A percentile compares a stretch with the other conserved stretches of the same genome.
Conservation (phyloP, 306 rosid species). For the Pterocarpus santalinus region DNA sequence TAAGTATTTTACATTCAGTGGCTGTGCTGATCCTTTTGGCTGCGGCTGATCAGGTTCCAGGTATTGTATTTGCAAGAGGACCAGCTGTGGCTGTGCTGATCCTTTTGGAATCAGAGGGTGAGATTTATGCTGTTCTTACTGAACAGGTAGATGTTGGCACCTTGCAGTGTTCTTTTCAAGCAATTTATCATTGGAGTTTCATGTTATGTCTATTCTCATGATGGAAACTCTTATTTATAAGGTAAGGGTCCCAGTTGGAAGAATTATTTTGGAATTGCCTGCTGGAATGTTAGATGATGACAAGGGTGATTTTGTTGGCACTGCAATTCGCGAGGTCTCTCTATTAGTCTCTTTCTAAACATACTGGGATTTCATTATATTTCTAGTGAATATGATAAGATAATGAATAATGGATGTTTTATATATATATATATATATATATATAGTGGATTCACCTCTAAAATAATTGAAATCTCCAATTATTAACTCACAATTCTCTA, state of each 20-base stretch:
- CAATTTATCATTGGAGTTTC: neutral
- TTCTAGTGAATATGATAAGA: too few relatives aligned
- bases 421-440: too few relatives aligned
- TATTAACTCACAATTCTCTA: too few relatives aligned
- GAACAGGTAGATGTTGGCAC: conserved; percentile 70
- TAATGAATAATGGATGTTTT: too few relatives aligned
- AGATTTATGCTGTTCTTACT: conserved; percentile 87
- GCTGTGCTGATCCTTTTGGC: too few relatives aligned
- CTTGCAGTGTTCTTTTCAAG: neutral
- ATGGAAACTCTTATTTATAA: conserved; percentile 41
- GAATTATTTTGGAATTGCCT: conserved; percentile 84
- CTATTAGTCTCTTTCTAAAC: neutral
- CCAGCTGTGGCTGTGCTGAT: conserved; percentile 88
- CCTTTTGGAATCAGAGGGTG: conserved; percentile 80
- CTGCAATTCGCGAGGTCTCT: conserved; percentile 83
- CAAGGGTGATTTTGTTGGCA: conserved; percentile 82
- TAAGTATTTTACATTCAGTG: neutral
- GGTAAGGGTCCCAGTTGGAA: conserved; percentile 93
- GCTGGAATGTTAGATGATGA: conserved; percentile 94
- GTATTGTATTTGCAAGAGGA: conserved; percentile 94
- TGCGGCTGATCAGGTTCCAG: conserved; percentile 73
- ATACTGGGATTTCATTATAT: too few relatives aligned
- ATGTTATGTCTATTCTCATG: conserved; percentile 32
- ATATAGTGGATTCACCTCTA: too few relatives aligned
- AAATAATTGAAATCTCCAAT: too few relatives aligned